These are phyloP conservation scores for Exophiala calicioides DNA, from an alignment of 2,329 filamentous ascomycete genomes.

Conservation along the genomic window DNA sequence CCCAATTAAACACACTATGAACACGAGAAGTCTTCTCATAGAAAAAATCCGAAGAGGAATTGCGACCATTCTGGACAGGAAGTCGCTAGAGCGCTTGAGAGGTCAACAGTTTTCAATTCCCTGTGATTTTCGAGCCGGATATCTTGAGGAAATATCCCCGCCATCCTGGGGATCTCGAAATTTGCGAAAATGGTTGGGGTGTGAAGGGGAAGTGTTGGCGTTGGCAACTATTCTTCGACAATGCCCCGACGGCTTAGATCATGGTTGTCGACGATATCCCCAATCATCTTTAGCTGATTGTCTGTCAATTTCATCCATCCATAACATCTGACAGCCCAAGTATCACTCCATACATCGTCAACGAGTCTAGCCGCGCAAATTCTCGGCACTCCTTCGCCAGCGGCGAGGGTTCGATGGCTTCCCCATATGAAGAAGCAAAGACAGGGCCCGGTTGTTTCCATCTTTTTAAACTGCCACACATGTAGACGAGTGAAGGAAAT, in stretches of 20 bases:
- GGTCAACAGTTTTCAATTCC: conserved; percentile 17
- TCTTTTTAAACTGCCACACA: conserved; percentile 5
- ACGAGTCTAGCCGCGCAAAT: conserved; percentile 15
- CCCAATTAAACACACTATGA: conserved; percentile 8
- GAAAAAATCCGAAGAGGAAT: conserved; percentile 3
- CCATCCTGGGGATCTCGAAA: conserved; percentile 6
- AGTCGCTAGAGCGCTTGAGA: conserved; percentile 12
- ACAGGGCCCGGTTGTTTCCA: conserved; percentile 17
- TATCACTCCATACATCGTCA: too few species aligned
- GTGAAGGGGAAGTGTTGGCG: neutral
- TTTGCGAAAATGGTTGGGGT: conserved; percentile 2
- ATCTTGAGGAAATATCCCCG: conserved; percentile 8
- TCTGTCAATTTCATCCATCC: conserved; percentile 16
- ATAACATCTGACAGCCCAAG: conserved; percentile 12
- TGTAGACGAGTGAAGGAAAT: neutral
- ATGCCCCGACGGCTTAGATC: conserved; percentile 14
- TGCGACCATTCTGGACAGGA: conserved; percentile 11
- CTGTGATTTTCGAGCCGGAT: conserved; percentile 11
- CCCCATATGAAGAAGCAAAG: conserved; percentile 6
- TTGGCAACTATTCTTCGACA: conserved; percentile 12
- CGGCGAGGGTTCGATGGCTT: conserved; percentile 7
- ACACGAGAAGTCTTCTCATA: neutral
- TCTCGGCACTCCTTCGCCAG: conserved; percentile 12
- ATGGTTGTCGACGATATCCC: neutral
- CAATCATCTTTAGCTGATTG: conserved; percentile 7